Conservation (phyloP, 2,329 filamentous ascomycete genomes). For the Cladophialophora immunda region DNA sequence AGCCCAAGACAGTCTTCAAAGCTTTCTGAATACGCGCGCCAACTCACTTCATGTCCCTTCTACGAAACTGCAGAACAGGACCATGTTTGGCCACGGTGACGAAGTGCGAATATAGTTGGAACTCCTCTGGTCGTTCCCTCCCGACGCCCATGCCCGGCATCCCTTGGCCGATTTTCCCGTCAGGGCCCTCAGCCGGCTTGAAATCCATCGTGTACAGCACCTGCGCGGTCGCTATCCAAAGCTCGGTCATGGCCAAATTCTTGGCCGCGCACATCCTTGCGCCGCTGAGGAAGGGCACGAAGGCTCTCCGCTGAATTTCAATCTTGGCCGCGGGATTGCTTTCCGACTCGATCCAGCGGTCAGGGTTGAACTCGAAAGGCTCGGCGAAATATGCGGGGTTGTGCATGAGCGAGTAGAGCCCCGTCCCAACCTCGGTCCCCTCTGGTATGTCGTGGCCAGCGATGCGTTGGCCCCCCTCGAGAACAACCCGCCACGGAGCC, state of each 20-base stretch:
- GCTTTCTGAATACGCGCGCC: neutral
- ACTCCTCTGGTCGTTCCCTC: constrained; percentile 10
- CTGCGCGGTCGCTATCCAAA: constrained; percentile 3
- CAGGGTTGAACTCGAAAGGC: constrained; percentile 5
- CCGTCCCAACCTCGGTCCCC: constrained; percentile 9
- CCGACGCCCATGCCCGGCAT: neutral
- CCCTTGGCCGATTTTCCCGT: constrained; percentile 6
- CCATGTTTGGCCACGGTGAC: constrained; percentile 5
- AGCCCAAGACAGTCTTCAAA: too few relatives aligned
- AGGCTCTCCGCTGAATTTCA: constrained; percentile 2
- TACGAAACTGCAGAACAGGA: constrained; percentile 1
- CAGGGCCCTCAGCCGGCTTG: neutral
- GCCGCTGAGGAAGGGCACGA: constrained; percentile 6
- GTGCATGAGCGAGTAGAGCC: constrained; percentile 11
- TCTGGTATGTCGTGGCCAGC: constrained; percentile 1
- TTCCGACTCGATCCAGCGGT: constrained; percentile 13
- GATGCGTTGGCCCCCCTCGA: constrained; percentile 3
- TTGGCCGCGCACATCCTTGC: constrained; percentile 13
- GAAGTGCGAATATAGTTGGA: constrained; percentile 10
- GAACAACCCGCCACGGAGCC: constrained; percentile 1
- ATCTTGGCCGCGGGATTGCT: neutral
- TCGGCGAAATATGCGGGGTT: constrained; percentile 15
- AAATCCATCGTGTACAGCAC: constrained; percentile 12
- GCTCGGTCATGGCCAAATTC: constrained; percentile 5
- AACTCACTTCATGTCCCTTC: neutral